Conservation (phyloP, 306 rosid genomes). For the Hylodesmum podocarpum region DNA sequence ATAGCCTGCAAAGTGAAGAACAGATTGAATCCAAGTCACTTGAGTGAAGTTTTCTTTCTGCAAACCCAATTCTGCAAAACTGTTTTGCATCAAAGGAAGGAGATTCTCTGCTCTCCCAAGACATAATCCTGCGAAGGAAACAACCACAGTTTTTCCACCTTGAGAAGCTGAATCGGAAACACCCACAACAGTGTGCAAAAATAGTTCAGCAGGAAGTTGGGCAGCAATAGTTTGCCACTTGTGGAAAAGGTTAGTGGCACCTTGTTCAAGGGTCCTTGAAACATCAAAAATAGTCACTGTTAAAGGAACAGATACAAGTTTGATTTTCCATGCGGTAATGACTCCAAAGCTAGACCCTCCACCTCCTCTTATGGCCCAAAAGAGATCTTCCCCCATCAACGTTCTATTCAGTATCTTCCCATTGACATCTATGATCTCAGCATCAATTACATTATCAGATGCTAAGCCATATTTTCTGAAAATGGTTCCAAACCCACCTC, state of each 20-base stretch:
- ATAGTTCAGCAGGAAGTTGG: slow-evolving; percentile 28
- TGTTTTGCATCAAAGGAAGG: slow-evolving; percentile 7
- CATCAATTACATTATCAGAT: slow-evolving; percentile 35
- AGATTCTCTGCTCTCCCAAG: slow-evolving; percentile 32
- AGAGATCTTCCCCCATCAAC: slow-evolving; percentile 41
- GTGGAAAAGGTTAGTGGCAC: neutral
- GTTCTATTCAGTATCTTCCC: slow-evolving; percentile 32
- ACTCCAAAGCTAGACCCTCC: slow-evolving; percentile 43
- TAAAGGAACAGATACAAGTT: slow-evolving; percentile 32
- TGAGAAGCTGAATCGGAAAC: slow-evolving; percentile 1
- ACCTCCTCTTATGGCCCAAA: slow-evolving; percentile 46
- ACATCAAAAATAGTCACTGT: slow-evolving; percentile 29
- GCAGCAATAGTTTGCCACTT: slow-evolving; percentile 32
- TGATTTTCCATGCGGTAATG: slow-evolving; percentile 35
- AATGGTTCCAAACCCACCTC: slow-evolving; percentile 41
- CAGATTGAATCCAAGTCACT: slow-evolving; percentile 41
- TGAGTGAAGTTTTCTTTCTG: neutral
- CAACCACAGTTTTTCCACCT: neutral
- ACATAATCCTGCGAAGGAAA: slow-evolving; percentile 31
- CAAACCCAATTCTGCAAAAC: slow-evolving; percentile 35
- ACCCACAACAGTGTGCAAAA: slow-evolving; percentile 18
- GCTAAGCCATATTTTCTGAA: slow-evolving; percentile 36
- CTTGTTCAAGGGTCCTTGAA: slow-evolving; percentile 20
- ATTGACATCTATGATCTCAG: slow-evolving; percentile 18
- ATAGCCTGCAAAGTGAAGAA: slow-evolving; percentile 5